These are phyloP conservation scores for Coniochaeta prunicola DNA, from an alignment of 2,329 filamentous ascomycete genomes.

Conservation along the genomic window DNA sequence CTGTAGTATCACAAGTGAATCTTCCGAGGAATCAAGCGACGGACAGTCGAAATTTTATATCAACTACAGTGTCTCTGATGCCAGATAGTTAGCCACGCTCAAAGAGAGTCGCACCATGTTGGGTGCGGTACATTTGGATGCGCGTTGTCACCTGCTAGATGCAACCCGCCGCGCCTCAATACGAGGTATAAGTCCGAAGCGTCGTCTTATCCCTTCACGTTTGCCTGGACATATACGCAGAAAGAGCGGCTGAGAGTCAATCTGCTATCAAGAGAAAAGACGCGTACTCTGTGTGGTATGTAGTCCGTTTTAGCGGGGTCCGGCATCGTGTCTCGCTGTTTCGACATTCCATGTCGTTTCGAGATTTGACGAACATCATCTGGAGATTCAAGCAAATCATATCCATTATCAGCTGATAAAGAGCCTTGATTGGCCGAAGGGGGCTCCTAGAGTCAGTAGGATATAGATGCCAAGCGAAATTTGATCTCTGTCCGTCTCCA, in stretches of 20 bases:
- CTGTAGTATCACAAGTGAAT: no score
- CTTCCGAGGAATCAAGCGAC: no score
- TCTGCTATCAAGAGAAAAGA: background rate
- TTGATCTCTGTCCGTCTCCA: conserved; percentile 2
- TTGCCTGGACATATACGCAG: background rate
- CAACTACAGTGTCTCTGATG: background rate
- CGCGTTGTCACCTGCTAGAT: background rate
- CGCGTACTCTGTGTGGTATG: background rate
- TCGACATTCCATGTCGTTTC: background rate
- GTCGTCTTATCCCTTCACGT: background rate
- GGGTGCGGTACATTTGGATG: background rate
- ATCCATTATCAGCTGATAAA: background rate
- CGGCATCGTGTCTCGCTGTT: background rate
- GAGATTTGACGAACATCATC: background rate
- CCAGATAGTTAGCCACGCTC: background rate
- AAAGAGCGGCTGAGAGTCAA: background rate
- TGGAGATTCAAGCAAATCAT: conserved; percentile 1
- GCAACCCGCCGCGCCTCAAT: conserved; percentile 1
- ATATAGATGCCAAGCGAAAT: conserved; percentile 3
- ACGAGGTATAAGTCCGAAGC: background rate
- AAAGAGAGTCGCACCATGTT: background rate
- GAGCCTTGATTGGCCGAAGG: background rate
- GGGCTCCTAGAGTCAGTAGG: background rate
- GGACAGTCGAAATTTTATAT: background rate
- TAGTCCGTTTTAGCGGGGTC: background rate